Evolutionary conservation across 1,284 basidiomycete species (phyloP).

Genomic region (Mycena citricolor): DNA sequence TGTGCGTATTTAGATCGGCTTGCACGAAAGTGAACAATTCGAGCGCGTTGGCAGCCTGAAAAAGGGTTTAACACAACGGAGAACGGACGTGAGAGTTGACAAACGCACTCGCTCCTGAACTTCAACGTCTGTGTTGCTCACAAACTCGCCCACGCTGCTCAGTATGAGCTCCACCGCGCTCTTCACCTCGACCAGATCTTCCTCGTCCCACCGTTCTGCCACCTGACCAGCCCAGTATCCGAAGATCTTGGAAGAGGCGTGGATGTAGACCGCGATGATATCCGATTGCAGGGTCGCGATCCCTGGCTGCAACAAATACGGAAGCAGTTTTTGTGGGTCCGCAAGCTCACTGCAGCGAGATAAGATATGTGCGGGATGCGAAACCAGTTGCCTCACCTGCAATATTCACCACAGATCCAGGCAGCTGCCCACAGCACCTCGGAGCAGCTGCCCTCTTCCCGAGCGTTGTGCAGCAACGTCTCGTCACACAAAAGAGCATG

Average conservation of each 20-base stretch:
- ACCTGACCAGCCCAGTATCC: conserved; percentile 79
- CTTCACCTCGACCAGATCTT: conserved; percentile 61
- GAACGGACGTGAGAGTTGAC: too few species aligned
- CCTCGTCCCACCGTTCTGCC: conserved; percentile 75
- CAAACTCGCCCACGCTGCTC: conserved; percentile 54
- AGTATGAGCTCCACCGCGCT: conserved; percentile 61
- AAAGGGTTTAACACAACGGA: conserved; percentile 6
- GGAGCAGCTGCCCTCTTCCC: conserved; percentile 65
- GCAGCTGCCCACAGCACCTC: conserved; percentile 91
- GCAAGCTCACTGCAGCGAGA: conserved; percentile 54
- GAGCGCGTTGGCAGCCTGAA: conserved; percentile 75
- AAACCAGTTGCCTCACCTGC: conserved; percentile 56
- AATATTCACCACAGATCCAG: conserved; percentile 95
- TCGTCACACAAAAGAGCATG: conserved; percentile 79
- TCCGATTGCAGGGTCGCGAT: conserved; percentile 56
- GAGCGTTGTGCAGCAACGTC: conserved; percentile 59
- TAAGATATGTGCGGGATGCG: background rate
- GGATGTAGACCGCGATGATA: conserved; percentile 75
- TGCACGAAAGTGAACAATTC: conserved; percentile 82
- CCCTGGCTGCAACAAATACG: conserved; percentile 64
- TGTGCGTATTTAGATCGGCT: conserved; percentile 71
- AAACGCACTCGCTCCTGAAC: conserved; percentile 82
- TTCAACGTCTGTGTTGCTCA: conserved; percentile 71
- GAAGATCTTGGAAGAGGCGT: conserved; percentile 85
- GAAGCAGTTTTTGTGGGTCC: conserved; percentile 68